These are phyloP conservation scores for Pneumocystis oryctolagi DNA, from an alignment of 1,139 yeast genomes.

Conservation along the genomic window DNA sequence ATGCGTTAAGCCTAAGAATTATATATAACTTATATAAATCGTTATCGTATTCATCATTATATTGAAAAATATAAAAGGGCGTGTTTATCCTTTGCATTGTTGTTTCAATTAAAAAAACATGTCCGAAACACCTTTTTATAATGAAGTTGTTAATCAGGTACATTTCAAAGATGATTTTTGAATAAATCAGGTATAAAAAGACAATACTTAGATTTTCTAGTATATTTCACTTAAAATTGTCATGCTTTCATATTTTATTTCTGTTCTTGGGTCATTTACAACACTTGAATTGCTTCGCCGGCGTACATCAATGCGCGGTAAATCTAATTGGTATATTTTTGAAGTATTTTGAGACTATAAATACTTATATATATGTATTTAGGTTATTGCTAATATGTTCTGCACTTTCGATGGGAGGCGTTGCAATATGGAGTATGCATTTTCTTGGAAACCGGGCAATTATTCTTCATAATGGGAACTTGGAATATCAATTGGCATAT, in stretches of 20 bases:
- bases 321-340: neutral
- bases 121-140: neutral
- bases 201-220: neutral
- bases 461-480: neutral
- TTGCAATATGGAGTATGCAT: conserved; percentile 10
- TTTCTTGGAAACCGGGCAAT: conserved; percentile 5
- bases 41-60: neutral
- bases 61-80: neutral
- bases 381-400: conserved; percentile 4
- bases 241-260: conserved; percentile 1
- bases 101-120: neutral
- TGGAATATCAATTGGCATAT: conserved; percentile 4
- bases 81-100: neutral
- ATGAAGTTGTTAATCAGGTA: neutral
- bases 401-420: conserved; percentile 8
- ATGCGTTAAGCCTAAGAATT: too few relatives aligned
- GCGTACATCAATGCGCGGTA: neutral
- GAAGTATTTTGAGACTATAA: neutral
- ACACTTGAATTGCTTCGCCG: conserved; percentile 7
- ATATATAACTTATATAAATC: neutral
- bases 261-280: conserved; percentile 5
- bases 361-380: neutral
- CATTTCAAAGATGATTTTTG: neutral
- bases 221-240: neutral
- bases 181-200: neutral